Evolutionary conservation across 441 rosid genomes (phyloP), one percentile per base, ranked within the genome.

Genomic region (Melastoma candidum): DNA sequence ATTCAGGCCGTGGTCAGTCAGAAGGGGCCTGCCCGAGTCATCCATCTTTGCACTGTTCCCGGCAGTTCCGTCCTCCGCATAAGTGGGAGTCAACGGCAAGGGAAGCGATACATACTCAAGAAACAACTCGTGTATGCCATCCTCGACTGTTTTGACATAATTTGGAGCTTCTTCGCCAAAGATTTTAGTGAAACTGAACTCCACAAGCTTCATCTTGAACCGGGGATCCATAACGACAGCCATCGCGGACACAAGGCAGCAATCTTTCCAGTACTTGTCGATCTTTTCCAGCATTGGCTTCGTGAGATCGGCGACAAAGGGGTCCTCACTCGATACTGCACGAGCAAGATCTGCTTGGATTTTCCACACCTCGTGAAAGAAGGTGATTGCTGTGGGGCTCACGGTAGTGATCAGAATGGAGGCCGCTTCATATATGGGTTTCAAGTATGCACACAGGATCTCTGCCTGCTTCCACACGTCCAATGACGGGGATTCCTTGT

Each of bases 151-250:
- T 65, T 81, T 84, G 66, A 77, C 68, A 53, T 75, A 74, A 5
- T 58, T 47, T 0, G 74, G 77, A 17, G 95, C 84, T 44, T 87
- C 95, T 14, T 83, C 95, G 51, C 93, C 95, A 17, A 63, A 83
- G 51, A 87, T 65, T 65, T 83, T 84, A 2, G 64, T 67, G 69
- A 90, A 90, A 64, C 90, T 84, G 67, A 90, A 87, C 72, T 87
- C 96, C 2, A 90, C 95, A 24, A 90, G 90, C 74, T 85, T 90
- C 97, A 90, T 75, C 72, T 84, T 90, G 75, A 87, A 90, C 51
- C 96, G 82, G 7, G 97, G 96, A 75, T 90, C 97, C 97, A 90
- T 83, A 54, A 83, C 82, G 29, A 65, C 59, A 2, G 93, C 92
- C 61, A 77, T 55, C 10, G 96, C 92, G 77, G 87, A 69, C 64